Evolutionary conservation across 2,329 filamentous ascomycete species (phyloP), one percentile per base, ranked within the genome.

Genomic region (Aaosphaeria arxii): DNA sequence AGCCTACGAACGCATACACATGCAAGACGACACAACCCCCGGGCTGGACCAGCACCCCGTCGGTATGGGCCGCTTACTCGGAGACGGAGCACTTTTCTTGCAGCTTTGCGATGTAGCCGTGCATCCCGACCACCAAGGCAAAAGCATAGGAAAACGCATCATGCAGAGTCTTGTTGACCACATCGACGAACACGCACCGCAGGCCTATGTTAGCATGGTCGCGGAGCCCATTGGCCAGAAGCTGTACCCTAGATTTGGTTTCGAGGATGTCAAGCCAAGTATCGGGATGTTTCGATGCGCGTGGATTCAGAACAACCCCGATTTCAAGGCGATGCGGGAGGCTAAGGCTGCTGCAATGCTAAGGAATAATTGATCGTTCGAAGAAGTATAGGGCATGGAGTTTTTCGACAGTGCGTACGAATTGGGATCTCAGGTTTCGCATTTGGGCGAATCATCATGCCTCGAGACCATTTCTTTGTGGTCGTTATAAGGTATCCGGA

Each of bases 1-100:
- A 9, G 64, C 55, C 6, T 64, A 58, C 45, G 57, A 66, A 41
- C 55, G 55, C 28, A 51, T 50, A 33, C 28, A 53, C 28, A 62
- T 66, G 62, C 6, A 57, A 7, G 47, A 60, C 38, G 55, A 51
- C 6, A 54, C 53, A 4, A 58, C 53, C 13, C 60, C 63, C 3
- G 40, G 45, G 4, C 42, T 48, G 1, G 45, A 47, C 6, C 62
- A 66, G 41, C 42, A 35, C 5, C 50, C 57, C n/a, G 67, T 80
- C 5, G 77, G 66, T 0, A 80, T 80, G 77, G 77, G 77, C 43
- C 72, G 78, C 17, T 65, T 80, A 29, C 65, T 79, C 47, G 74
- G 76, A 9, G 78, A 81, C 51, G 77, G 77, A 5, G 74, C 73
- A 5, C 76, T 77, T 66, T 79, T 80, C 53, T 77, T 80, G 45